Conservation (phyloP, 306 rosid genomes). For the Rosa lucieae region DNA sequence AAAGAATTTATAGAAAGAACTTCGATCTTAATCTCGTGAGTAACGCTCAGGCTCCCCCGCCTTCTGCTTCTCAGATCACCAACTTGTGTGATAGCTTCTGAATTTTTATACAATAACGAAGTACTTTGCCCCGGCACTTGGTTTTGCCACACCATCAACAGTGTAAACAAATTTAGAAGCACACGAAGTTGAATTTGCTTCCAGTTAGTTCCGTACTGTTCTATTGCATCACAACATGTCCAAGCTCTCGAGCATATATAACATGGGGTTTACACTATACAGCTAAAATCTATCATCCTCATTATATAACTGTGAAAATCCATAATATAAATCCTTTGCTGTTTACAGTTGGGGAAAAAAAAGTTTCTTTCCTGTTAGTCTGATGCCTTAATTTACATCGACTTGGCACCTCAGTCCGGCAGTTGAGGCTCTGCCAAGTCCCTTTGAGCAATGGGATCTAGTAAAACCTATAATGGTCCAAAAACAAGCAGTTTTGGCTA, state of each 20-base stretch:
- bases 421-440: constrained; percentile 3
- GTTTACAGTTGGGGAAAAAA: background rate
- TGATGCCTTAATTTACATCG: constrained; percentile 6
- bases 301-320: background rate
- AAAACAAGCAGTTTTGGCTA: constrained; percentile 5
- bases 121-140: too few species aligned
- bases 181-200: background rate
- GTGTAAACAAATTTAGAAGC: background rate
- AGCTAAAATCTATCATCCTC: background rate
- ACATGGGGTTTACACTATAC: background rate
- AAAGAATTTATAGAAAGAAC: too few species aligned
- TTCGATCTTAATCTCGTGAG: too few species aligned
- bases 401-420: constrained; percentile 4
- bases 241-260: background rate
- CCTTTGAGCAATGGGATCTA: background rate
- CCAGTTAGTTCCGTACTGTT: background rate
- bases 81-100: too few species aligned
- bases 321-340: background rate
- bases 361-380: constrained; percentile 7
- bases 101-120: too few species aligned
- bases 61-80: too few species aligned
- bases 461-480: background rate
- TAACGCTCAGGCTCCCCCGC: too few species aligned
- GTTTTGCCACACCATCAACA: background rate
- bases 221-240: background rate